Conservation (phyloP, 2,329 filamentous ascomycete genomes). For the Ampelomyces quisqualis region DNA sequence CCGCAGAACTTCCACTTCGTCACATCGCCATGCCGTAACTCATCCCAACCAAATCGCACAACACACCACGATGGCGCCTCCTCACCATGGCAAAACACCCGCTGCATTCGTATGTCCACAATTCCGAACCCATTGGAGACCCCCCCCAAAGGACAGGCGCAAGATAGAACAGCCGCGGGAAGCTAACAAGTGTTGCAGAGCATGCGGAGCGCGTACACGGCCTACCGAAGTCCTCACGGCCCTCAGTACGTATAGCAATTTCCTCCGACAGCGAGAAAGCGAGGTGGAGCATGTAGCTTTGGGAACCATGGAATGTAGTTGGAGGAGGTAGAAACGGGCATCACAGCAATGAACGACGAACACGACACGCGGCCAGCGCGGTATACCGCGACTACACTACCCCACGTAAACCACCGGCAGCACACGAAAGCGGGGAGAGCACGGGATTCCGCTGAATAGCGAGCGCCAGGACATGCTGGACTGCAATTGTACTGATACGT, state of each 20-base stretch:
- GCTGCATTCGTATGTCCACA: conserved; percentile 29
- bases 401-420: background rate
- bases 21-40: conserved; percentile 12
- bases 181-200: conserved; percentile 26
- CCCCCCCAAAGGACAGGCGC: too few relatives aligned
- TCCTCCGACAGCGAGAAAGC: background rate
- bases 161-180: conserved; percentile 1
- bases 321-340: background rate
- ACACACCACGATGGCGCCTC: conserved; percentile 21
- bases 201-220: conserved; percentile 46
- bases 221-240: conserved; percentile 59
- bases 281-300: background rate
- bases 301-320: background rate
- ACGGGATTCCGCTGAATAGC: background rate
- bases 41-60: conserved; percentile 3
- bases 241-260: conserved; percentile 53
- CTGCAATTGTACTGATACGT: too few relatives aligned
- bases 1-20: conserved; percentile 16
- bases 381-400: too few relatives aligned
- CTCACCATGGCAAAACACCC: conserved; percentile 29
- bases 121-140: conserved; percentile 14
- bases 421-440: background rate
- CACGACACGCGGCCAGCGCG: too few relatives aligned
- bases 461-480: background rate
- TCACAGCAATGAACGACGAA: background rate